Base-by-base conservation (phyloP, 768 basidiomycete species). In the Lyophyllum semitale region DNA sequence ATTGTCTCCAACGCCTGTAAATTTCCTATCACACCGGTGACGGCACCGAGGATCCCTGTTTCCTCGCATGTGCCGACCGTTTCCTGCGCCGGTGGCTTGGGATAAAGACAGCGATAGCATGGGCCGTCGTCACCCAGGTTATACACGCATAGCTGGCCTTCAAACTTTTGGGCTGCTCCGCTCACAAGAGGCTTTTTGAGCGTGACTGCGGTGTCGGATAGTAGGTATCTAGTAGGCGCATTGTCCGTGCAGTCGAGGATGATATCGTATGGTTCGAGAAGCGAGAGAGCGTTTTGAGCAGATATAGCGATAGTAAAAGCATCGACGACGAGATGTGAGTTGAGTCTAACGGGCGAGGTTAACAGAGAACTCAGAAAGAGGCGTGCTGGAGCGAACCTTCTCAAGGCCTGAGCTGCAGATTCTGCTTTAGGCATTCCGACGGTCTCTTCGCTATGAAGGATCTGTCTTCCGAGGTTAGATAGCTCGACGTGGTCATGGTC, bases 91-190 rank as follows among this genome's bases (percentile, higher is more conserved):
- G 94, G 85, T 1, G 93, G 85, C 49, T 78, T 82, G 0, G 96
- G 95, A 69, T 95, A 98, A 40, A 98, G 71, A 68, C 97, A 98
- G 15, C 97, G 82, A 70, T 96, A 98, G 71, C 97, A 99, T 0
- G 95, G 95, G 1, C 93, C 88, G 26, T 81, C 72, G 18, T 73
- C 69, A 6, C 80, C 84, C 4, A 87, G 71, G 65, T 93, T 91
- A 68, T 91, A 94, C 13, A 82, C 75, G 63, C 84, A 88, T 5
- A 94, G 77, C 66, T 93, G 92, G 0, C 92, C 92, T 57, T 93
- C 91, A 61, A 81, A 88, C 62, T 83, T 83, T 65, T 92, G 92
- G 0, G 97, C 97, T 1, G 95, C 97, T 8, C 96, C 59, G n/a
- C 54, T 55, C 45, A 59, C 44, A 26, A 59, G 58, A 3, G 58